Conservation (phyloP, 2,329 filamentous ascomycete species). For the Ophiostoma sp. region DNA sequence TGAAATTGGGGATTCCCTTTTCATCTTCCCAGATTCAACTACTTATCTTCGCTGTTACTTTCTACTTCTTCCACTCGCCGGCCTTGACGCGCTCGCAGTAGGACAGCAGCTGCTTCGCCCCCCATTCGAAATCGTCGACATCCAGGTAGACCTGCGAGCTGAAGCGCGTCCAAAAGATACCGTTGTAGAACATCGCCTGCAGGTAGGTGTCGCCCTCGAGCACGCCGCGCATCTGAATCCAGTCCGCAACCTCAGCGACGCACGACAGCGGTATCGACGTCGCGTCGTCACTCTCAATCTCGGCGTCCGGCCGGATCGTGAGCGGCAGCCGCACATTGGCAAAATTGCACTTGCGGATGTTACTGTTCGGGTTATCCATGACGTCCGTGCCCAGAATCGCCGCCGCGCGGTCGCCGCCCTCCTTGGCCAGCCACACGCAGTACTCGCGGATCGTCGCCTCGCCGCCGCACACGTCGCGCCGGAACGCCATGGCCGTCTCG, state of each 20-base stretch:
- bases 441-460: conserved; percentile 59
- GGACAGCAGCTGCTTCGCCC: conserved; percentile 44
- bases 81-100: conserved; percentile 26
- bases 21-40: background rate
- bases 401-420: conserved; percentile 53
- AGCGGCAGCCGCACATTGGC: conserved; percentile 59
- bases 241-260: conserved; percentile 29
- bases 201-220: conserved; percentile 52
- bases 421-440: conserved; percentile 47
- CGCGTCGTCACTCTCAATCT: conserved; percentile 13
- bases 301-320: conserved; percentile 22
- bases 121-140: conserved; percentile 58
- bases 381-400: conserved; percentile 57
- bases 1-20: too few relatives aligned
- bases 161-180: conserved; percentile 56
- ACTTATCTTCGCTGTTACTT: background rate
- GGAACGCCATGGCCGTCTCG: conserved; percentile 57
- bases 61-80: conserved; percentile 25
- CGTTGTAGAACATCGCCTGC: conserved; percentile 50
- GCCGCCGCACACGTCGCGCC: conserved; percentile 56
- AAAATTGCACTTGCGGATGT: conserved; percentile 53
- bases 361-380: conserved; percentile 48
- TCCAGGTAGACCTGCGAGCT: conserved; percentile 65
- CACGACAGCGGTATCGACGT: conserved; percentile 25
- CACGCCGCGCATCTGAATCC: conserved; percentile 6